Evolutionary conservation across 73 alveolate genomes (phyloP), one percentile per base, ranked within the genome.

Genomic region (Paramecium sexaurelia): DNA sequence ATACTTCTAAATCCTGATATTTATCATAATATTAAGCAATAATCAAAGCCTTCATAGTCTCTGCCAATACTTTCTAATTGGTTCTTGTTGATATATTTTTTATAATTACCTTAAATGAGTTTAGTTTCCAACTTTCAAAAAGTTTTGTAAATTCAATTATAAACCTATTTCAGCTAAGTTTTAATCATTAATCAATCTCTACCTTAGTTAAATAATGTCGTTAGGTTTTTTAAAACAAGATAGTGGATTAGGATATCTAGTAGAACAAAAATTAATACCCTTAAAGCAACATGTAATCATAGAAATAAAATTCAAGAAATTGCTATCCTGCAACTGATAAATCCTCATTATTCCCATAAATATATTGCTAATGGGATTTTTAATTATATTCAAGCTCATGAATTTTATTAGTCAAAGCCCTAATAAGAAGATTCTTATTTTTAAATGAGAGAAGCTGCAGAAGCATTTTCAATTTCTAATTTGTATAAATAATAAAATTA

Each of bases 341-440:
- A 19, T 61, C 83, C 7, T 61, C 83, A 61, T 61, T 61, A 61
- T 61, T 61, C 39, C 83, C 83, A 61, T 26, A 61, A 1, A 32
- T 26, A 19, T 61, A 61, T 24, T 24, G 1, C 11, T 26, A 11
- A 19, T 61, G 20, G 3, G 39, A 29, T 61, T 61, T 61, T 61
- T 61, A 27, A 29, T 61, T 26, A 61, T 29, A 61, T 61, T 61
- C 83, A 13, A 61, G 13, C 26, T 61, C 83, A 61, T 61, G 83
- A 29, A 61, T 61, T 61, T 61, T 61, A 61, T 61, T 61, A 1
- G 83, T 61, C 47, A 61, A 26, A 29, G 83, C 83, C 11, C 83
- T 26, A 5, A 26, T 29, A 3, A 61, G 83, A 0, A 61, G 39
- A 32, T 61, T 22, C 19, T 26, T 61, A 32, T 61, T 61, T 61